Evolutionary conservation across 1,139 yeast species (phyloP).

Genomic region (Zhuliangozyma parablackwelliae): DNA sequence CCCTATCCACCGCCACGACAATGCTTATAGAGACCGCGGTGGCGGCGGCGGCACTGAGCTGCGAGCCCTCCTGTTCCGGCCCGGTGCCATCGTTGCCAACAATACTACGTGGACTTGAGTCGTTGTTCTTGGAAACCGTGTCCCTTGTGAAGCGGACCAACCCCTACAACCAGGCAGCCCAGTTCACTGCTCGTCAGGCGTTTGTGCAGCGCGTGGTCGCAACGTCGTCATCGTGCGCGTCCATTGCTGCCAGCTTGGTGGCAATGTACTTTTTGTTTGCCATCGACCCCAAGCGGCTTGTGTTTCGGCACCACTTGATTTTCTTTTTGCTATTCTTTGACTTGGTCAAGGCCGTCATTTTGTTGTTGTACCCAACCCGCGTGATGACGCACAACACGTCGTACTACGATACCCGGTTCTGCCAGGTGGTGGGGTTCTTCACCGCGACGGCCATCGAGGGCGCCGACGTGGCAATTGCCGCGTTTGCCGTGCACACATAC

Average conservation of each 20-base stretch:
- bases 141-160: conserved; percentile 3
- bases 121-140: background rate
- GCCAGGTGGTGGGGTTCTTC: conserved; percentile 79
- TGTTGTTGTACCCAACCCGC: conserved; percentile 67
- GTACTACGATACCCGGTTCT: conserved; percentile 51
- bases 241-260: conserved; percentile 50
- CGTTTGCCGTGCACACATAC: conserved; percentile 81
- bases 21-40: too few relatives aligned
- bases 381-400: conserved; percentile 47
- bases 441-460: conserved; percentile 83
- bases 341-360: conserved; percentile 65
- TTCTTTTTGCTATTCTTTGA: conserved; percentile 66
- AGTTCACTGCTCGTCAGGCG: conserved; percentile 22
- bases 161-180: conserved; percentile 17
- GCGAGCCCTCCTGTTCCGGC: too few relatives aligned
- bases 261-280: conserved; percentile 54
- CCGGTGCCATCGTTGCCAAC: too few relatives aligned
- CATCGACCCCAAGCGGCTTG: conserved; percentile 57
- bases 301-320: conserved; percentile 72
- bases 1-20: too few relatives aligned
- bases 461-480: conserved; percentile 77
- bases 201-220: conserved; percentile 47
- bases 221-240: conserved; percentile 52
- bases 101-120: too few relatives aligned
- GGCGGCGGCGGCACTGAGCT: too few relatives aligned